These are phyloP conservation scores for Hyaloperonospora brassicae DNA, from an alignment of 352 stramenopile genomes.

Conservation along the genomic window DNA sequence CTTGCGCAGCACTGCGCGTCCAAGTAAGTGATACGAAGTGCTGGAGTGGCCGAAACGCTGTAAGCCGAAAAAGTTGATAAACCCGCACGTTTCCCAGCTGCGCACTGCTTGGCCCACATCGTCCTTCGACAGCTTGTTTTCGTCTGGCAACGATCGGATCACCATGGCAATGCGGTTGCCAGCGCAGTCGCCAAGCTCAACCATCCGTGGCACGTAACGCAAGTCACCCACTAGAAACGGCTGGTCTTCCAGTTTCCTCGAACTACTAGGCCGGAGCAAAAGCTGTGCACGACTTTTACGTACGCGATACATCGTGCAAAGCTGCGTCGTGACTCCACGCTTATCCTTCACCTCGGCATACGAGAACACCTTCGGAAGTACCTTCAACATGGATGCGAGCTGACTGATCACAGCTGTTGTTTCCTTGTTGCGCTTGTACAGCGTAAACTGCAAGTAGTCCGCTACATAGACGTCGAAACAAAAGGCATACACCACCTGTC, in stretches of 20 bases:
- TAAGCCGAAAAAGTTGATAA: conserved; percentile 97
- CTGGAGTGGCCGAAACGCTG: conserved; percentile 88
- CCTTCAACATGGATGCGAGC: conserved; percentile 60
- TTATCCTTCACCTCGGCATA: conserved; percentile 97
- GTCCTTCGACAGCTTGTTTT: conserved; percentile 36
- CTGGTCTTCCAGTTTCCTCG: conserved; percentile 51
- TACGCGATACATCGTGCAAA: conserved; percentile 86
- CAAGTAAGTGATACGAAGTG: conserved; percentile 78
- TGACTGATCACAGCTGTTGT: conserved; percentile 80
- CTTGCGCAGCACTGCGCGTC: conserved; percentile 88
- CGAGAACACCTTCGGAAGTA: conserved; percentile 64
- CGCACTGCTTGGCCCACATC: conserved; percentile 30
- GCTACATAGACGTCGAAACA: conserved; percentile 40
- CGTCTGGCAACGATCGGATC: conserved; percentile 80
- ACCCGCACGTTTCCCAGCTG: conserved; percentile 66
- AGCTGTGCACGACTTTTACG: conserved; percentile 50
- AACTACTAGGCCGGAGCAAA: conserved; percentile 29
- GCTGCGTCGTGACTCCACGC: conserved; percentile 92
- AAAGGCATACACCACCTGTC: conserved; percentile 1
- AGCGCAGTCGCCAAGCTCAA: conserved; percentile 80
- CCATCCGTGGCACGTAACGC: conserved; percentile 78
- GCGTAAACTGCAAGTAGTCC: conserved; percentile 91
- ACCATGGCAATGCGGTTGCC: conserved; percentile 93
- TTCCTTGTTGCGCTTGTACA: conserved; percentile 97
- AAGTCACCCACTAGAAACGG: conserved; percentile 89